Base-by-base conservation (phyloP, 2,329 filamentous ascomycete genomes). In the Claviceps capensis region DNA sequence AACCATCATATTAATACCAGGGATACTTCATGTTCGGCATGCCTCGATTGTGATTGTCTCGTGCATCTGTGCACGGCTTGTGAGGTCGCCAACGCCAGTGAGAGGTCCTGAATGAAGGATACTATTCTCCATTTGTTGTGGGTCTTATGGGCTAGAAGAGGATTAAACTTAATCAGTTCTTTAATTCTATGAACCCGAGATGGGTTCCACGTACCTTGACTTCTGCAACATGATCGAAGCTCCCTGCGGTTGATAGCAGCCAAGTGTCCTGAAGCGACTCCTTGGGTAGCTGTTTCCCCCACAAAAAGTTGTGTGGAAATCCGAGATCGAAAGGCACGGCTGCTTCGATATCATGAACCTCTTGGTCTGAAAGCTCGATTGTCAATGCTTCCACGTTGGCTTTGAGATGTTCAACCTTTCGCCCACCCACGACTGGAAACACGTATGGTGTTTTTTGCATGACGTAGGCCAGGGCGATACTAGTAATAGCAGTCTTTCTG, bases 401-500 rank as follows among this genome's bases (percentile, higher is more conserved):
- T 61, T 82, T 77, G 42, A 90, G 68, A 61, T 89, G 84, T 48
- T 83, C 78, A 9, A 86, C 65, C 58, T 81, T 88, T 11, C 84
- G 75, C 0, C 82, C 82, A 11, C 85, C 85, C 4, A 88, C 72
- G 42, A 89, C 80, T 1, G 86, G 86, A 61, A 86, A 87, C 13
- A 88, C 81, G 59, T 86, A 80, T 0, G 83, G 78, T 0, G 81
- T 71, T 68, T 88, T 88, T 57, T 80, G 75, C 73, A 86, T 76
- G 14, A 88, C 80, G 61, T 89, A 89, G 2, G 85, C 85, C 23
- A 89, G 67, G 8, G 85, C 85, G 52, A 77, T 63, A 55, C 70
- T 72, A 16, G 72, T 74, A 56, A 75, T 66, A 50, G 64, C 57
- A 2, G 69, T 72, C 55, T 64, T 63, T 57, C 72, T 72, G 54